A percentile compares a stretch with the other conserved stretches of the same genome.
phyloP scores from a whole-genome alignment of 208 protist species.

The Borovskyia barvae region DNA sequence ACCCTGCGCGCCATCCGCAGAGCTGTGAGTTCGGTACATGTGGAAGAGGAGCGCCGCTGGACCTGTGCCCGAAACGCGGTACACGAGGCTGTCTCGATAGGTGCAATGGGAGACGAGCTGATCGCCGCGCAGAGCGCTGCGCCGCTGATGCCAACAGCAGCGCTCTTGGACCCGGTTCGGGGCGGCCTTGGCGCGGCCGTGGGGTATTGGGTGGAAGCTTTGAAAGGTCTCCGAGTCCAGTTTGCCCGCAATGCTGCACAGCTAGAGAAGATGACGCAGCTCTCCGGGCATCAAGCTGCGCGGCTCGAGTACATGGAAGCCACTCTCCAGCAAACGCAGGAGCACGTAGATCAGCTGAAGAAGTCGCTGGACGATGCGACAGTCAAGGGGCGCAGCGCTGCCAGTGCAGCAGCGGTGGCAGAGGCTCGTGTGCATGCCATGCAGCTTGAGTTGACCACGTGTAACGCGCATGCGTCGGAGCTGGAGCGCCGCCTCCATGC shows the following conservation, averaged over 20 bases:
- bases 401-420: neutral
- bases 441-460: neutral
- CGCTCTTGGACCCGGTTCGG: too few relatives aligned
- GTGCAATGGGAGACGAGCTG: too few relatives aligned
- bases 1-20: too few relatives aligned
- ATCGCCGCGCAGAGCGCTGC: too few relatives aligned
- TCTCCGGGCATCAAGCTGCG: neutral
- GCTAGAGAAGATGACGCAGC: slow-evolving; percentile 1
- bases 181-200: slow-evolving; percentile 1
- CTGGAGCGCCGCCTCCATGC: slow-evolving; percentile 12
- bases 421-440: slow-evolving; percentile 1
- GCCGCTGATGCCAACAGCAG: too few relatives aligned
- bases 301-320: neutral
- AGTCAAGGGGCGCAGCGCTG: neutral
- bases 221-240: too few relatives aligned
- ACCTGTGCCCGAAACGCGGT: too few relatives aligned
- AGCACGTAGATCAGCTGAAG: slow-evolving; percentile 3
- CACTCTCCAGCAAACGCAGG: neutral
- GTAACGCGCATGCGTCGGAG: slow-evolving; percentile 4
- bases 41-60: too few relatives aligned
- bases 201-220: neutral
- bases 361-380: slow-evolving; percentile 17
- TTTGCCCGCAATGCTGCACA: neutral
- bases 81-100: too few relatives aligned
- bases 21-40: too few relatives aligned